phyloP scores from a whole-genome alignment of 2,329 filamentous ascomycete genomes.

The Colletotrichum cuscutae region DNA sequence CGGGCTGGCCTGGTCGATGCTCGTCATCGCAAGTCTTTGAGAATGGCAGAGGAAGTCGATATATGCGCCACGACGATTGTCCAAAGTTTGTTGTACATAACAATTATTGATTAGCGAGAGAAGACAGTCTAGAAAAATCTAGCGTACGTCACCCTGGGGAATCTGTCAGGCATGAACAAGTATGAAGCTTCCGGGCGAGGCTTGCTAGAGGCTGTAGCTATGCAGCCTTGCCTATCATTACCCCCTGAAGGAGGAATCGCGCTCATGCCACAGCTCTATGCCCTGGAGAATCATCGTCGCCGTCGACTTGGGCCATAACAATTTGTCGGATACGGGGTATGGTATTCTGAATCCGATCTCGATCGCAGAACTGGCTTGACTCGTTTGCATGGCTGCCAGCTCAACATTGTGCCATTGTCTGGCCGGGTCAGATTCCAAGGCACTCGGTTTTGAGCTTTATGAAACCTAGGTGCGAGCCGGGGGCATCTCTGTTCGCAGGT shows the following conservation, averaged over 20 bases:
- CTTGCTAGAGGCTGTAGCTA: neutral
- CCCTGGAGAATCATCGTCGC: neutral
- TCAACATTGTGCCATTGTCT: conserved; percentile 1
- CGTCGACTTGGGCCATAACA: neutral
- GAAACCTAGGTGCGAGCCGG: neutral
- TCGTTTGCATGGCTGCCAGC: conserved; percentile 22
- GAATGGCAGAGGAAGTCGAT: neutral
- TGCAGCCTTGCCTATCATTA: neutral
- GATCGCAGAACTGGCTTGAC: conserved; percentile 14
- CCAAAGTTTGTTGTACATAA: neutral
- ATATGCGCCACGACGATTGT: neutral
- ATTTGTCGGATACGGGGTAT: neutral
- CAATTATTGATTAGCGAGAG: neutral
- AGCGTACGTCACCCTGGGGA: neutral
- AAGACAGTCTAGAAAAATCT: neutral
- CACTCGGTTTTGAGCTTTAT: neutral
- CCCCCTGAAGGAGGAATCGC: neutral
- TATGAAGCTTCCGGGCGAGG: neutral
- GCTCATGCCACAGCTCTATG: too few species aligned
- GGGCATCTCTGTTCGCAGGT: neutral
- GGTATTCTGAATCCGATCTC: conserved; percentile 1
- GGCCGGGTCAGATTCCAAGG: neutral
- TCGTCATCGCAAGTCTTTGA: too few species aligned
- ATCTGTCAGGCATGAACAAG: neutral
- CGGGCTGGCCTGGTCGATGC: neutral